Conservation (phyloP, 768 basidiomycete species). For the Auricularia sp. region DNA sequence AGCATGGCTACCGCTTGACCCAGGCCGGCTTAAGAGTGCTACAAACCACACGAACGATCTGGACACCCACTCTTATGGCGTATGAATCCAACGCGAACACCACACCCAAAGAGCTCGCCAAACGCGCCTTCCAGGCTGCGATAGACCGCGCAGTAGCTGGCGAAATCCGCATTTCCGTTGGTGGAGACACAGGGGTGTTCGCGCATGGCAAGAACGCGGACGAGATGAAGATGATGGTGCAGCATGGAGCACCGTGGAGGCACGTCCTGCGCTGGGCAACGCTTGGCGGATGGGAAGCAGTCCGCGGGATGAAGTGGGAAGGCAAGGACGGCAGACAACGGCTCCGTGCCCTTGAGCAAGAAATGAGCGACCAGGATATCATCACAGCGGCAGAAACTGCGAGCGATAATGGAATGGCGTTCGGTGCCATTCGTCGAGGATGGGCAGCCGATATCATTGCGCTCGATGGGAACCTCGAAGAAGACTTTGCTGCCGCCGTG, state of each 20-base stretch:
- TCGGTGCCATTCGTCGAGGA: slow-evolving; percentile 42
- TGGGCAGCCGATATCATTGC: slow-evolving; percentile 46
- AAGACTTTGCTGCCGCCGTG: slow-evolving; percentile 34
- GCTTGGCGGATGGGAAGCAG: slow-evolving; percentile 46
- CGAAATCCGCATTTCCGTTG: slow-evolving; percentile 41
- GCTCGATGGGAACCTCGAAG: slow-evolving; percentile 25
- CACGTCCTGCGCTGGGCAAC: slow-evolving; percentile 50
- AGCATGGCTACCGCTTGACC: slow-evolving; percentile 37
- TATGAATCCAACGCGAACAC: slow-evolving; percentile 25
- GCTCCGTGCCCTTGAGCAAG: slow-evolving; percentile 16
- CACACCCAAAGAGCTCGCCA: background rate
- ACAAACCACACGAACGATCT: slow-evolving; percentile 21
- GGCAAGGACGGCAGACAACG: slow-evolving; percentile 18
- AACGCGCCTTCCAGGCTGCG: slow-evolving; percentile 31
- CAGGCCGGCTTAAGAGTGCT: slow-evolving; percentile 5
- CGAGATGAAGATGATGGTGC: slow-evolving; percentile 52
- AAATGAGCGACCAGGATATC: slow-evolving; percentile 14
- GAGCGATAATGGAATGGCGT: slow-evolving; percentile 43
- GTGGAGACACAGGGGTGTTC: slow-evolving; percentile 58
- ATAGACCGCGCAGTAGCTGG: slow-evolving; percentile 25
- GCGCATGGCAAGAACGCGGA: slow-evolving; percentile 49
- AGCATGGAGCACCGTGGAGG: slow-evolving; percentile 41
- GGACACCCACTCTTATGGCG: slow-evolving; percentile 51
- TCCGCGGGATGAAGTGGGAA: slow-evolving; percentile 40
- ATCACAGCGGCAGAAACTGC: slow-evolving; percentile 12